These are phyloP conservation scores for Discostella stelligera DNA, from an alignment of 352 stramenopile species.

Conservation along the genomic window DNA sequence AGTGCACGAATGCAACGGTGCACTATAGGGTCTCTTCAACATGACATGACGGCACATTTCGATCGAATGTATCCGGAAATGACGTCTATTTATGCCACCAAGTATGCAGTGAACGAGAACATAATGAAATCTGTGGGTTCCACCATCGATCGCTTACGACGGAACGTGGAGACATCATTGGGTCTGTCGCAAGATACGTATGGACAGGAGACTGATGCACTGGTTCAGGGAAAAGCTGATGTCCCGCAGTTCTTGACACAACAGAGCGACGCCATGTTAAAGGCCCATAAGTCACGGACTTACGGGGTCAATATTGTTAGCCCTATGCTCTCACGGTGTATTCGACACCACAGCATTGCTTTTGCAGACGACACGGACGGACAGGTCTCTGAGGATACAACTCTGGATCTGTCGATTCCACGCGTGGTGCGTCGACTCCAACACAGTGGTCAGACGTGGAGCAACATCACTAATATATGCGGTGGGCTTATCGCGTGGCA, in stretches of 20 bases:
- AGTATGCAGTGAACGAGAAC: slow-evolving; percentile 9
- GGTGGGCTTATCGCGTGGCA: background rate
- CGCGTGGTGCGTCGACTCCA: background rate
- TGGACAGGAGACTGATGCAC: background rate
- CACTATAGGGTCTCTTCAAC: background rate
- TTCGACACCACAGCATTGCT: slow-evolving; percentile 18
- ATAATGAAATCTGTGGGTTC: background rate
- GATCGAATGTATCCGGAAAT: too few species aligned
- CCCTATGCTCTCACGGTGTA: background rate
- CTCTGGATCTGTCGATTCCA: background rate
- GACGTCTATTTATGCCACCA: background rate
- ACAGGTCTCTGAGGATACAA: background rate
- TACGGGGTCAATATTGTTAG: background rate
- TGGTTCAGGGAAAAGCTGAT: slow-evolving; percentile 38
- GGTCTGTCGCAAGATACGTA: slow-evolving; percentile 15
- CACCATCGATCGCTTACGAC: background rate
- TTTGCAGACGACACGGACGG: slow-evolving; percentile 38
- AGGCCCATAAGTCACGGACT: slow-evolving; percentile 2
- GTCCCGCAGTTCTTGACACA: background rate
- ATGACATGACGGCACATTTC: background rate
- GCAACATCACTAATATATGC: background rate
- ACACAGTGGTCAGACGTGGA: slow-evolving; percentile 6
- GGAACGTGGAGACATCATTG: slow-evolving; percentile 15
- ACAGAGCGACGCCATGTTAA: slow-evolving; percentile 14
- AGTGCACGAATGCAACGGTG: background rate